phyloP scores from a whole-genome alignment of 1,284 basidiomycete genomes.

The Trichosporon asahii region DNA sequence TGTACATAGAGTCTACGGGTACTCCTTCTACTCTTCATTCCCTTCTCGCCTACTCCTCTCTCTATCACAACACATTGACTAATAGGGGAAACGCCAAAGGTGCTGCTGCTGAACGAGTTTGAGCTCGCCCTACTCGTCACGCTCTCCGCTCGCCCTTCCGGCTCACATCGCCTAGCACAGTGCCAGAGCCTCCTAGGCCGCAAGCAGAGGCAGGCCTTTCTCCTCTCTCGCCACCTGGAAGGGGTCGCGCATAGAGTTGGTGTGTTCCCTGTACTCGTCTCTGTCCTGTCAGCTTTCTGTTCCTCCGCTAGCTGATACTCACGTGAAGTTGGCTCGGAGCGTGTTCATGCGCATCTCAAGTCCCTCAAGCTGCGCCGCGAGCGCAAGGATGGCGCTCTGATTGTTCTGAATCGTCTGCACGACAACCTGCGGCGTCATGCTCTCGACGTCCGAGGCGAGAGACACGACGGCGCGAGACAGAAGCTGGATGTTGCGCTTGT shows the following conservation, averaged over 20 bases:
- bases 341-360: constrained; percentile 38
- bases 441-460: constrained; percentile 32
- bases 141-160: not conserved
- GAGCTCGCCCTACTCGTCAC: too few species aligned
- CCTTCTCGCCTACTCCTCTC: too few species aligned
- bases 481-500: constrained; percentile 40
- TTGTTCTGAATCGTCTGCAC: constrained; percentile 48
- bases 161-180: not conserved
- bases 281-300: constrained; percentile 16
- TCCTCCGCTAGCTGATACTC: constrained; percentile 16
- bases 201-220: constrained; percentile 28
- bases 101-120: too few species aligned
- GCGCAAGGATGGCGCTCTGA: constrained; percentile 39
- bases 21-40: not conserved
- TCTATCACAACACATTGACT: too few species aligned
- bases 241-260: constrained; percentile 43
- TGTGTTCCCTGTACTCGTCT: constrained; percentile 39
- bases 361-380: constrained; percentile 43
- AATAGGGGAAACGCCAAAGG: too few species aligned
- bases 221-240: constrained; percentile 48
- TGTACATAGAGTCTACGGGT: not conserved
- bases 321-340: constrained; percentile 35
- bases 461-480: constrained; percentile 38
- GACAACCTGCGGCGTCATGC: constrained; percentile 43
- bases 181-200: constrained; percentile 11